phyloP scores from a whole-genome alignment of 108 stramenopile species.

The Cyclotella cryptica region DNA sequence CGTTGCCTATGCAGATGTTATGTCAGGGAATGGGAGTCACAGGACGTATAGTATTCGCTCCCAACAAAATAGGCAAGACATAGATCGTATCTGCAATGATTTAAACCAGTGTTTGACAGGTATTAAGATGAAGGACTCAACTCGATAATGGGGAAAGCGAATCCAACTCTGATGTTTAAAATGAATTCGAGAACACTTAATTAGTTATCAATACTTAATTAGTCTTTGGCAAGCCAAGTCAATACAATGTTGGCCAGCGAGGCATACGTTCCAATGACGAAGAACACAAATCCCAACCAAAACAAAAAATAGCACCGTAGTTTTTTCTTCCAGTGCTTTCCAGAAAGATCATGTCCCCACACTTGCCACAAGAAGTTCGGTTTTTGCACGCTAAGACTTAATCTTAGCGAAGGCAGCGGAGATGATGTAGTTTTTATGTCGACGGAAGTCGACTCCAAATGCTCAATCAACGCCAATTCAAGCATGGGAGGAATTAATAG shows the following conservation, averaged over 20 bases:
- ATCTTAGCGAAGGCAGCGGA: conserved; percentile 4
- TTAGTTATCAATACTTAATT: too few relatives aligned
- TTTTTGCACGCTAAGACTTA: conserved; percentile 6
- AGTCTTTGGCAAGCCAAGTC: conserved; percentile 9
- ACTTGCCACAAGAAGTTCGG: conserved; percentile 9
- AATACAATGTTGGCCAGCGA: conserved; percentile 54
- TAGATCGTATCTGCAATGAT: conserved; percentile 24
- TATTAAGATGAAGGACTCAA: not conserved
- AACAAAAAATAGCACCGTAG: conserved; percentile 47
- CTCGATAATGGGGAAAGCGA: not conserved
- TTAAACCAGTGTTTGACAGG: conserved; percentile 17
- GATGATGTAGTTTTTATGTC: not conserved
- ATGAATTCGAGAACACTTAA: too few relatives aligned
- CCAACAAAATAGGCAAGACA: not conserved
- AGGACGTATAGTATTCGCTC: not conserved
- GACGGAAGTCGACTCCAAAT: conserved; percentile 37
- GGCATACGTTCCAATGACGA: conserved; percentile 53
- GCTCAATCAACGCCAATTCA: conserved; percentile 59
- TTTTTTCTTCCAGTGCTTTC: conserved; percentile 38
- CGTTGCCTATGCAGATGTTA: conserved; percentile 5
- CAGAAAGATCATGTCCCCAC: conserved; percentile 25
- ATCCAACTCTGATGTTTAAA: not conserved
- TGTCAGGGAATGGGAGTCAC: not conserved
- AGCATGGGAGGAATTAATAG: conserved; percentile 74
- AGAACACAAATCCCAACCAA: conserved; percentile 54